Conservation (phyloP, 805 yeast species). For the Yarrowia hollandica region DNA sequence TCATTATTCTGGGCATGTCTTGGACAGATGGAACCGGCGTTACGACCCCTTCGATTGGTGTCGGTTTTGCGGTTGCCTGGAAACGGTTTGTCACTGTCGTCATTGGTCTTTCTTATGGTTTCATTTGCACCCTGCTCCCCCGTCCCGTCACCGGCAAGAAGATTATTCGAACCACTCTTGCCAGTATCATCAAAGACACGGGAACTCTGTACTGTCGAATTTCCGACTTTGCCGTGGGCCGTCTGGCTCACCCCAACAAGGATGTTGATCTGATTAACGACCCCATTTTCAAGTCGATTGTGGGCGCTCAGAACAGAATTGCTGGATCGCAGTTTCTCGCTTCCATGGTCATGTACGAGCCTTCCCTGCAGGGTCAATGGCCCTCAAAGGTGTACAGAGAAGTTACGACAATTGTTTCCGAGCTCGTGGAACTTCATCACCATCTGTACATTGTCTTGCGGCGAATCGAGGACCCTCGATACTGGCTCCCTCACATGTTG, state of each 20-base stretch:
- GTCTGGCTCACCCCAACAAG: slow-evolving; percentile 34
- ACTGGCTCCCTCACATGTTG: slow-evolving; percentile 35
- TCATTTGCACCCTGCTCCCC: slow-evolving; percentile 41
- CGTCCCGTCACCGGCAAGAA: slow-evolving; percentile 40
- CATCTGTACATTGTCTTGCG: slow-evolving; percentile 37
- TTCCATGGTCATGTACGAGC: slow-evolving; percentile 37
- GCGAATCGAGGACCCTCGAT: slow-evolving; percentile 35
- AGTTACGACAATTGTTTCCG: slow-evolving; percentile 36
- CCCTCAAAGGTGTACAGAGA: slow-evolving; percentile 40
- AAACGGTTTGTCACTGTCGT: slow-evolving; percentile 41
- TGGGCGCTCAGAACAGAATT: slow-evolving; percentile 30
- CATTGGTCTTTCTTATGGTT: slow-evolving; percentile 39
- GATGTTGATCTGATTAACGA: slow-evolving; percentile 36
- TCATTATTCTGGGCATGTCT: slow-evolving; percentile 41
- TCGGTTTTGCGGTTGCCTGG: slow-evolving; percentile 42
- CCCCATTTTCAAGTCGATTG: slow-evolving; percentile 32
- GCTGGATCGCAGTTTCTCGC: slow-evolving; percentile 24
- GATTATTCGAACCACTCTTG: slow-evolving; percentile 38
- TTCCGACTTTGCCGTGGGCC: slow-evolving; percentile 39
- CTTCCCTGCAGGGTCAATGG: slow-evolving; percentile 42
- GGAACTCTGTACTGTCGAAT: slow-evolving; percentile 39
- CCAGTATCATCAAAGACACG: slow-evolving; percentile 35
- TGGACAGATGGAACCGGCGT: slow-evolving; percentile 34
- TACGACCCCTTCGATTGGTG: slow-evolving; percentile 1
- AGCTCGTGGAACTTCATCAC: slow-evolving; percentile 37